phyloP scores from a whole-genome alignment of 768 basidiomycete species.

The Rhodosporidiobolus sp. region DNA sequence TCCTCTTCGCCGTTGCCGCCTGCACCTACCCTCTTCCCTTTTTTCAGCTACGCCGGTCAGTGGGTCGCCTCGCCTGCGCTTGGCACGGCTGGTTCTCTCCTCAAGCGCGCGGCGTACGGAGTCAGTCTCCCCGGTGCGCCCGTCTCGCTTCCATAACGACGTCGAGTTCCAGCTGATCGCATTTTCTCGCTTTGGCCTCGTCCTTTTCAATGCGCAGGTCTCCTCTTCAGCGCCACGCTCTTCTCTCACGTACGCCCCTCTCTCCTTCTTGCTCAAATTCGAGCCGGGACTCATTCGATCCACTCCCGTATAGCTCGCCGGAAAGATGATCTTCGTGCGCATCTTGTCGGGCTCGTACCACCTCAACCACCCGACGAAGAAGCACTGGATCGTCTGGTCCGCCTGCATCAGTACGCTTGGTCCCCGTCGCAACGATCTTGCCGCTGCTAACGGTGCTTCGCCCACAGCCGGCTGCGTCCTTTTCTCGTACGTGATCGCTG shows the following conservation, averaged over 20 bases:
- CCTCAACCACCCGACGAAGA: conserved; percentile 31
- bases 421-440: too few relatives aligned
- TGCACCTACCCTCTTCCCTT: too few relatives aligned
- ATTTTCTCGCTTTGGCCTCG: too few relatives aligned
- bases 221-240: conserved; percentile 22
- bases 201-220: not conserved
- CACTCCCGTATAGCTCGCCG: conserved; percentile 3
- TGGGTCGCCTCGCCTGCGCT: conserved; percentile 46
- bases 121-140: conserved; percentile 22
- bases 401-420: too few relatives aligned
- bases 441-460: too few relatives aligned
- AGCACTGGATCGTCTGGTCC: conserved; percentile 42
- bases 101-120: conserved; percentile 42
- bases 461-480: conserved; percentile 20
- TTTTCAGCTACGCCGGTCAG: conserved; percentile 41
- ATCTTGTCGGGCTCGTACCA: conserved; percentile 39
- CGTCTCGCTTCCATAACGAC: too few relatives aligned
- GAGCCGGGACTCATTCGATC: too few relatives aligned
- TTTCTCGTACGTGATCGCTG: conserved; percentile 42
- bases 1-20: too few relatives aligned
- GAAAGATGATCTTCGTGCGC: conserved; percentile 43
- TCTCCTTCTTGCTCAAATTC: not conserved
- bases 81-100: conserved; percentile 44
- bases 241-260: conserved; percentile 20
- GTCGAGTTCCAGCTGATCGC: too few relatives aligned